Evolutionary conservation across 129 eudicot genomes (phyloP), one percentile per base, ranked within the genome.

Genomic region (Solidago caesia): DNA sequence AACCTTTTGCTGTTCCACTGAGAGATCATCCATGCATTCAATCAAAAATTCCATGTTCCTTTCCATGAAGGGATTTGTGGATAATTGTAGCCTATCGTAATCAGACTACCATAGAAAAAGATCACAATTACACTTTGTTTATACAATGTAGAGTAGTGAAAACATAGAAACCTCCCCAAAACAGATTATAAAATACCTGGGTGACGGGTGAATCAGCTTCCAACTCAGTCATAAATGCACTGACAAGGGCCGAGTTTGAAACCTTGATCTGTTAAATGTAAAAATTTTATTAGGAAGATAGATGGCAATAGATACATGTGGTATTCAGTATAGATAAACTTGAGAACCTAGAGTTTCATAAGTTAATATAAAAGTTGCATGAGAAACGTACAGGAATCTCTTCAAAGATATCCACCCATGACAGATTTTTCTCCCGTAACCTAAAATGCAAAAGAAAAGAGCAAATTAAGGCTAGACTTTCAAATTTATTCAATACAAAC

Each of bases 331-430:
- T 6, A 52, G 26, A 33, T 72, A 44, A 72, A 63, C 21, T 13
- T 33, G 46, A 33, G 11, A 12, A 33, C 33, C 46, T 41, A 56
- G 4, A n/a, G 2, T 3, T 12, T 42, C 27, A n/a, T 15, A 57
- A 49, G 12, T 2, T 3, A 41, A 59, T 7, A 44, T 15, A 64
- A 42, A 33, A 43, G 5, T 51, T 43, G 65, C 73, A 69, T 68
- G 48, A 77, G 59, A 57, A 68, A 80, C 97, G 73, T 89, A 95
- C 99, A 45, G 99, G 99, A 49, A 95, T 95, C 87, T 95, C 99
- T 79, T 95, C 97, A 81, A 95, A 95, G 75, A 95, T 91, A 84
- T 95, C 97, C 78, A 91, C 97, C 97, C 97, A 95, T n/a, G 99
- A 66, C 12, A 91, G 88, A 80, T 95, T 91, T 77, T 87, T 95